Evolutionary conservation across 306 rosid genomes (phyloP), one percentile per base, ranked within the genome.

Genomic region (Biancaea sappan): DNA sequence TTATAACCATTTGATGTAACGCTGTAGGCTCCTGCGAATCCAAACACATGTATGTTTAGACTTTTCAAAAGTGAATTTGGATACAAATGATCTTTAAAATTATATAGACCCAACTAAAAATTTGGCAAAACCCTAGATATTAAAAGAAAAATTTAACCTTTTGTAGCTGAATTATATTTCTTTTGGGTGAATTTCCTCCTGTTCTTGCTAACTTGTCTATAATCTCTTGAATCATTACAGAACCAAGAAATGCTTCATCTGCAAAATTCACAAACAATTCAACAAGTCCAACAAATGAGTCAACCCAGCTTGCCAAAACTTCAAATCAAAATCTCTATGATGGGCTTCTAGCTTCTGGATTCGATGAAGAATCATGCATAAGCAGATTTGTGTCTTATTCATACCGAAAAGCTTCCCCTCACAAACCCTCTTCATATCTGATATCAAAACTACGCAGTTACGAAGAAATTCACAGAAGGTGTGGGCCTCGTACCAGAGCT

Each of bases 401-500:
- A 10, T 86, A 78, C 69, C 94, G 87, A 66, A 89, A 84, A 83
- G 69, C 81, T 57, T 59, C 82, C 59, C 80, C 81, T 13, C 74
- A 76, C 46, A 89, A 87, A 72, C 94, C 97, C 16, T 82, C 92
- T 54, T 35, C 83, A 57, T 77, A 87, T 81, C 84, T 91, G 51
- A 69, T 80, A 48, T 84, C 92, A 58, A 87, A 81, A 76, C 80
- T 91, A 35, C 84, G 97, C 16, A 84, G 83, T n/a, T 91, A 91
- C 57, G 97, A 91, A 84, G 84, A 69, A 66, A 84, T 87, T 48
- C 94, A 91, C 77, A 86, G 47, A 70, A 77, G 44, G 11, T 91
- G 97, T 72, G 97, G 97, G 60, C 94, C 94, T 53, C 57, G 78
- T 64, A 84, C 91, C 21, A 71, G 81, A 75, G 73, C 83, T 64